These are phyloP conservation scores for Russula sp. DNA, from an alignment of 768 basidiomycete species.

Conservation along the genomic window DNA sequence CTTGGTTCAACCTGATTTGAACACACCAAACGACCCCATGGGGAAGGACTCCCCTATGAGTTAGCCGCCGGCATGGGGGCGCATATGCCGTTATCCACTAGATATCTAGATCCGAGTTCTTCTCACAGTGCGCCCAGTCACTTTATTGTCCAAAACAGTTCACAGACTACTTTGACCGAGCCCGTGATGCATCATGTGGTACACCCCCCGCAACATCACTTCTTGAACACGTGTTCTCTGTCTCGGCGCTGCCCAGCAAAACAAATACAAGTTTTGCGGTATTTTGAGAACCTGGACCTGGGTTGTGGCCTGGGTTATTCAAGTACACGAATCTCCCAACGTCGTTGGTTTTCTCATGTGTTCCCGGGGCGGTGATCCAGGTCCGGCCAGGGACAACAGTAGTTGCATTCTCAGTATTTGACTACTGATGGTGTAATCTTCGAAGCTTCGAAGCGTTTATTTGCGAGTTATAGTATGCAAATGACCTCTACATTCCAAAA, in stretches of 20 bases:
- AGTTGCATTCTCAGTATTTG: not conserved
- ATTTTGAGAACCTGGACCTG: constrained; percentile 21
- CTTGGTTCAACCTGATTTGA: not conserved
- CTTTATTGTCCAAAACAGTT: not conserved
- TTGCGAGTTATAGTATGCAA: not conserved
- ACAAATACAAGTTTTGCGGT: not conserved
- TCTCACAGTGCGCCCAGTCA: no score
- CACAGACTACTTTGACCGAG: not conserved
- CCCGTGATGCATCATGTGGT: constrained; percentile 16
- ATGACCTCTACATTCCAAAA: not conserved
- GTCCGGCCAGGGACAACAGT: constrained; percentile 43
- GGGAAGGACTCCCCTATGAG: not conserved
- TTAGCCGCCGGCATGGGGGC: constrained; percentile 1
- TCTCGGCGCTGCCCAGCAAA: not conserved
- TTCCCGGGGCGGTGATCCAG: constrained; percentile 55
- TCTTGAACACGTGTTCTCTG: constrained; percentile 11
- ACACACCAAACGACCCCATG: not conserved
- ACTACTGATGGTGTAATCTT: not conserved
- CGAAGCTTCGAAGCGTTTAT: not conserved
- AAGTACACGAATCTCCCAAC: not conserved
- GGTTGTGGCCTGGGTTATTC: constrained; percentile 48
- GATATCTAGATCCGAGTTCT: not conserved
- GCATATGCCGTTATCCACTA: constrained; percentile 3
- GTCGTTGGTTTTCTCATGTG: constrained; percentile 25
- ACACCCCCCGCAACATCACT: not conserved